phyloP scores from a whole-genome alignment of 345 rosid species.

The Physaria fendleri region DNA sequence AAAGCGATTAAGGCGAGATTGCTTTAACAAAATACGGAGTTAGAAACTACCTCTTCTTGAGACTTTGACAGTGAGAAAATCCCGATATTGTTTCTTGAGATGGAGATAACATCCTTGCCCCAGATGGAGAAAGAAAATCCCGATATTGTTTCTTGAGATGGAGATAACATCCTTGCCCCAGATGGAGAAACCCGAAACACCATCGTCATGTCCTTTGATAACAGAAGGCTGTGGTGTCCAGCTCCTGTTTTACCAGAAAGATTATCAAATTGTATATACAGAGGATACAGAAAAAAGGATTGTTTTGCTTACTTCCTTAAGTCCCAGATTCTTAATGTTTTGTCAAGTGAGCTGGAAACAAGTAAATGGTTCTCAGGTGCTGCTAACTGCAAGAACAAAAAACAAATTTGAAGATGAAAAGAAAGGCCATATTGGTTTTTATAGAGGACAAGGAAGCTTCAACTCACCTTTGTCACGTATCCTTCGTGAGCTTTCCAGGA shows the following conservation, averaged over 20 bases:
- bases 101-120: constrained; percentile 85
- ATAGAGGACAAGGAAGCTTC: not conserved
- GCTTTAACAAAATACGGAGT: not conserved
- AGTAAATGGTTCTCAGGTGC: constrained; percentile 76
- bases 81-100: constrained; percentile 77
- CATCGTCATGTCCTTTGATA: constrained; percentile 68
- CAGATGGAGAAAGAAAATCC: constrained; percentile 74
- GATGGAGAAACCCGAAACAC: constrained; percentile 68
- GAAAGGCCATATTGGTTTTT: not conserved
- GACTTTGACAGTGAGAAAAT: constrained; percentile 59
- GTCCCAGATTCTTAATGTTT: constrained; percentile 77
- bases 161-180: constrained; percentile 90
- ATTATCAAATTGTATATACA: not conserved
- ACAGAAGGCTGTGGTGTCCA: constrained; percentile 44
- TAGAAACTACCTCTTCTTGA: constrained; percentile 51
- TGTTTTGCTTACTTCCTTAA: constrained; percentile 51
- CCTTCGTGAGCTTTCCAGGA: constrained; percentile 93
- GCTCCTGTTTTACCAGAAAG: constrained; percentile 42
- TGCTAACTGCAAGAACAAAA: constrained; percentile 58
- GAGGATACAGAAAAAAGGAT: not conserved
- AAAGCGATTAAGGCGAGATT: not conserved
- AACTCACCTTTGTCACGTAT: constrained; percentile 69
- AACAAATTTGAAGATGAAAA: not conserved
- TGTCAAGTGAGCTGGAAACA: constrained; percentile 90
- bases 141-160: constrained; percentile 76